Evolutionary conservation across 1,139 yeast genomes (phyloP).

Genomic region (Nakaseomyces nivariensis): DNA sequence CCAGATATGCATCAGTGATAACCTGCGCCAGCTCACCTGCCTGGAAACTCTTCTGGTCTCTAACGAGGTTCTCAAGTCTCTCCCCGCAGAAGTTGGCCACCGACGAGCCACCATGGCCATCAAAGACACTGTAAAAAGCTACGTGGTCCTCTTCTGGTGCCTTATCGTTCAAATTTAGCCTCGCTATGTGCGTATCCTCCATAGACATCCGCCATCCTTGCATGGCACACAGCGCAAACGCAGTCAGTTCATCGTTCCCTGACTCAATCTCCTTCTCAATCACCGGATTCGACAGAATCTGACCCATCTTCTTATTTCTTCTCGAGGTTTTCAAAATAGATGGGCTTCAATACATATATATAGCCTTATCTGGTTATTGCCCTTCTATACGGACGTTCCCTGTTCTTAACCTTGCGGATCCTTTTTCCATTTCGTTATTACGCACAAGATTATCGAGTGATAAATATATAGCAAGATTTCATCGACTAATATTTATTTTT

Average conservation of each 20-base stretch:
- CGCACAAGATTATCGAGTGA: not conserved
- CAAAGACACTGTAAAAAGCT: conserved; percentile 89
- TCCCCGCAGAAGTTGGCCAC: conserved; percentile 87
- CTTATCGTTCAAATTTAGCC: conserved; percentile 37
- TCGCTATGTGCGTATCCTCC: conserved; percentile 78
- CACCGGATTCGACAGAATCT: conserved; percentile 63
- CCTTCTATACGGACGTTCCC: not conserved
- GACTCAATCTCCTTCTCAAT: conserved; percentile 62
- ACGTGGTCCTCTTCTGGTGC: conserved; percentile 35
- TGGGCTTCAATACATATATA: no score
- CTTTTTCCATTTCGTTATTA: not conserved
- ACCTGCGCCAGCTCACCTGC: conserved; percentile 56
- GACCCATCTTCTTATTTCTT: conserved; percentile 45
- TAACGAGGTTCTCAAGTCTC: conserved; percentile 58
- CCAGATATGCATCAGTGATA: conserved; percentile 72
- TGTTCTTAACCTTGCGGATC: not conserved
- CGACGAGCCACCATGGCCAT: conserved; percentile 94
- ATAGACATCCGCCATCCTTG: conserved; percentile 98
- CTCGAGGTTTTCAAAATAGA: not conserved
- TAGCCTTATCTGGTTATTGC: no score
- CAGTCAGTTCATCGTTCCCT: conserved; percentile 56
- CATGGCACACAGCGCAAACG: conserved; percentile 88
- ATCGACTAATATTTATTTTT: no score
- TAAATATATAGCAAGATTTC: no score
- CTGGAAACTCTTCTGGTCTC: conserved; percentile 47